Conservation (phyloP, 768 basidiomycete genomes). For the Phlebiopsis flavidoalba region DNA sequence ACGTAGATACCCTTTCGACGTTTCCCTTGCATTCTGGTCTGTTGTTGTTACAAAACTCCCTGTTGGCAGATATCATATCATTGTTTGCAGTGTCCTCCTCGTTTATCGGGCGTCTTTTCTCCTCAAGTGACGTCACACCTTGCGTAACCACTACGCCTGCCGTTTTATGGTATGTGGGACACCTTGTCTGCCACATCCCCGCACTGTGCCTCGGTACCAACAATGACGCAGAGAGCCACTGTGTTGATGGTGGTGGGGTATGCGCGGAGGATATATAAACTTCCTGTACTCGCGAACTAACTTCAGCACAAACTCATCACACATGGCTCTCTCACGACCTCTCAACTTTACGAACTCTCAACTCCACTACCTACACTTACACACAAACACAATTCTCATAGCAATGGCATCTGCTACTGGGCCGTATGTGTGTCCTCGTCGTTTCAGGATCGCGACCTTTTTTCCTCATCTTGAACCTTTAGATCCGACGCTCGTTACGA, state of each 20-base stretch:
- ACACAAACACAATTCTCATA: background rate
- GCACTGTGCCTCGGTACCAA: background rate
- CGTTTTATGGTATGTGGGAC: background rate
- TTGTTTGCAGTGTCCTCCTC: background rate
- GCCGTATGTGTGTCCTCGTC: constrained; percentile 1
- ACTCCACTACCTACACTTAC: background rate
- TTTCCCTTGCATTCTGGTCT: background rate
- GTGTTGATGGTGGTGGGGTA: constrained; percentile 10
- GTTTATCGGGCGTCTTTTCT: background rate
- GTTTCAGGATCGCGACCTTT: background rate
- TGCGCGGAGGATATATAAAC: constrained; percentile 6
- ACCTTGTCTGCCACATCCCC: background rate
- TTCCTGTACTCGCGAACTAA: background rate
- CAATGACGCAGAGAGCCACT: constrained; percentile 4
- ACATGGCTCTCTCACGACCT: background rate
- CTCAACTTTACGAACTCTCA: background rate
- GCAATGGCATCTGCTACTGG: constrained; percentile 8
- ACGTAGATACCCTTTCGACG: constrained; percentile 4
- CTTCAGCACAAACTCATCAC: constrained; percentile 2
- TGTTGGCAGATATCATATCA: background rate
- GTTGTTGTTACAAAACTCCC: background rate
- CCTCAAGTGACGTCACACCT: constrained; percentile 1
- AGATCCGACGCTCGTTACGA: constrained; percentile 31
- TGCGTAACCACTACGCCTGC: background rate
- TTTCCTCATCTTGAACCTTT: background rate